Base-by-base conservation (phyloP, 768 basidiomycete genomes). In the Asterophora lycoperdoides region DNA sequence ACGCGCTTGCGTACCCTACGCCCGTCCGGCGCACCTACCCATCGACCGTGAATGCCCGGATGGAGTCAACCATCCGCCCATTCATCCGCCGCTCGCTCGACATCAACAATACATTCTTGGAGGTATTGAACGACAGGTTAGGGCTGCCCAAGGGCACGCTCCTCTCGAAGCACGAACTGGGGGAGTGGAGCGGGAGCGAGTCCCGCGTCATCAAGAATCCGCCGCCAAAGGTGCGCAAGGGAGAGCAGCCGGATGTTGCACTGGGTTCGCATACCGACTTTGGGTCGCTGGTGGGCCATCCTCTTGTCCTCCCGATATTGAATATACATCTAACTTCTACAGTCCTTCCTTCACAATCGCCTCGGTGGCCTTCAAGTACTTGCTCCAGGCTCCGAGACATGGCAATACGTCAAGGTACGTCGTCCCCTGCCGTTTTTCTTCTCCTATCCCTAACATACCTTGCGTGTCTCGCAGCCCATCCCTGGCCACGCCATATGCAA, bases 301-400 rank as follows among this genome's bases (percentile, higher is more conserved):
- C 39, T 8, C 3, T 20, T 11, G 2, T 33, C 1, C 23, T 39
- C 26, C 19, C 56, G 56, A n/a, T 58, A 57, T 64, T 36, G 23
- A 64, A 8, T 64, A 66, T 19, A 23, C 23, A 23, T 23, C 23
- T 23, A 62, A 4, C 51, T 68, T 38, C 66, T 4, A 8, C 49
- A 83, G 78, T 81, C 82, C 0, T 80, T 86, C 68, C 66, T 88
- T 48, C 82, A 86, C 56, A 87, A 86, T 59, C 74, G 73, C 1
- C 74, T 86, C 0, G 85, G 86, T 3, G 86, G 86, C 0, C 67
- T 88, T 3, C 86, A 87, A 51, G 84, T 87, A 0, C 68, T 85
- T 40, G 74, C 76, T 1, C 84, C 83, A 1, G 82, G 79, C 11
- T 59, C 73, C 5, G 76, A 81, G 19, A 62, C 74, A 17, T 88